These are phyloP conservation scores for Lentinula boryana DNA, from an alignment of 768 basidiomycete genomes.

Conservation along the genomic window DNA sequence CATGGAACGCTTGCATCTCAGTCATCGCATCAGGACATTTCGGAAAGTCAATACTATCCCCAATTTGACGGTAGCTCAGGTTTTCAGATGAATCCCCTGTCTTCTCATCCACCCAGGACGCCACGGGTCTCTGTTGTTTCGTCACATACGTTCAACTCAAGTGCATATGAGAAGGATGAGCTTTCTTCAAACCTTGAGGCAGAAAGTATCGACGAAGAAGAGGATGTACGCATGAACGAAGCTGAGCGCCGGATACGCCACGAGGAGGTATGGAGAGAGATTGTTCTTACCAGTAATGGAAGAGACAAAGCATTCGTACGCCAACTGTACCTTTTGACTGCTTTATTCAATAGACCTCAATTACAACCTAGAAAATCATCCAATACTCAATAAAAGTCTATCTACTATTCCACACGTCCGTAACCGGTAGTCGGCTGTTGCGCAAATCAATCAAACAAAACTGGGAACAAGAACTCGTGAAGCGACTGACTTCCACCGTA, in stretches of 20 bases:
- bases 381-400: slow-evolving; percentile 79
- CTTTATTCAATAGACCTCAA: slow-evolving; percentile 1
- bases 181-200: slow-evolving; percentile 27
- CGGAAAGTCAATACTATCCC: slow-evolving; percentile 46
- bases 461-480: slow-evolving; percentile 54
- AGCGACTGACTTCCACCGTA: slow-evolving; percentile 55
- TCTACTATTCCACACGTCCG: slow-evolving; percentile 59
- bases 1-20: slow-evolving; percentile 26
- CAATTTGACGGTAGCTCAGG: slow-evolving; percentile 53
- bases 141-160: slow-evolving; percentile 32
- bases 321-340: slow-evolving; percentile 9
- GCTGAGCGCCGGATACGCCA: slow-evolving; percentile 42
- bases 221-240: slow-evolving; percentile 37
- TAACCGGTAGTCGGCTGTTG: slow-evolving; percentile 41
- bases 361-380: slow-evolving; percentile 62
- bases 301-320: slow-evolving; percentile 83
- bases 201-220: slow-evolving; percentile 41
- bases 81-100: slow-evolving; percentile 81
- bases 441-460: slow-evolving; percentile 36
- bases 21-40: slow-evolving; percentile 31
- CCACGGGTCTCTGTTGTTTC: slow-evolving; percentile 51
- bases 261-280: slow-evolving; percentile 77
- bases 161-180: slow-evolving; percentile 41
- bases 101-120: slow-evolving; percentile 73
- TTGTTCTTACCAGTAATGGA: slow-evolving; percentile 71